A percentile compares a stretch with the other conserved stretches of the same genome.
These are phyloP conservation scores for Trichoderma virens DNA, from an alignment of 495 filamentous ascomycete genomes.

Conservation along the genomic window DNA sequence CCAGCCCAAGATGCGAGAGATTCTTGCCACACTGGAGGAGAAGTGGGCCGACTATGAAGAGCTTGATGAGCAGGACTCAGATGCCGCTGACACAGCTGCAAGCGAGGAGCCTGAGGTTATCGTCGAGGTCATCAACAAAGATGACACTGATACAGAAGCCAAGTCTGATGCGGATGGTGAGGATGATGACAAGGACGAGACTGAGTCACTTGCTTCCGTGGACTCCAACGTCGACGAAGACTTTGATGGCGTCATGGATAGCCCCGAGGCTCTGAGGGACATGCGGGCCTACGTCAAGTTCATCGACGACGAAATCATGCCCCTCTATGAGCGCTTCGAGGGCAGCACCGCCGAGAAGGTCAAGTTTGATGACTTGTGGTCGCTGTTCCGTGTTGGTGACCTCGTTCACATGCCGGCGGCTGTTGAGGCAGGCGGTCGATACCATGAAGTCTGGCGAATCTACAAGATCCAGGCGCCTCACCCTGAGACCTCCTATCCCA, in stretches of 20 bases:
- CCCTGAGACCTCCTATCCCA: conserved; percentile 16
- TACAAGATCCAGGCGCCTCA: conserved; percentile 21
- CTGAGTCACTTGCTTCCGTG: conserved; percentile 15
- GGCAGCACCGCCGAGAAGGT: conserved; percentile 18
- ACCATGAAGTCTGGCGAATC: conserved; percentile 22
- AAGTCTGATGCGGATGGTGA: conserved; percentile 8
- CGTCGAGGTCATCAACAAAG: conserved; percentile 14
- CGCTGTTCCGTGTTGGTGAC: conserved; percentile 29
- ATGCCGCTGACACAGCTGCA: background rate
- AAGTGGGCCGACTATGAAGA: conserved; percentile 28
- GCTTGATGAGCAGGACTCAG: conserved; percentile 17
- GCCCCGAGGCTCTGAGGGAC: conserved; percentile 23
- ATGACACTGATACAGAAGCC: conserved; percentile 2
- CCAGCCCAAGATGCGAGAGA: conserved; percentile 28
- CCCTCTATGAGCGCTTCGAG: conserved; percentile 20
- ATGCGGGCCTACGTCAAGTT: conserved; percentile 31
- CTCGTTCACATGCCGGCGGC: conserved; percentile 24
- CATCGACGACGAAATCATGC: conserved; percentile 29
- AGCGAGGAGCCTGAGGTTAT: conserved; percentile 18
- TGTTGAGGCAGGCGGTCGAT: conserved; percentile 18
- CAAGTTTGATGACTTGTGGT: conserved; percentile 31
- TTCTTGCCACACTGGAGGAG: conserved; percentile 27
- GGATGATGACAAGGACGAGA: conserved; percentile 16
- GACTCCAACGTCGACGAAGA: conserved; percentile 20
- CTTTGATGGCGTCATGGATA: conserved; percentile 23